Evolutionary conservation across 768 basidiomycete genomes (phyloP), one percentile per base, ranked within the genome.

Genomic region (Boletus rufocinnamomeus): DNA sequence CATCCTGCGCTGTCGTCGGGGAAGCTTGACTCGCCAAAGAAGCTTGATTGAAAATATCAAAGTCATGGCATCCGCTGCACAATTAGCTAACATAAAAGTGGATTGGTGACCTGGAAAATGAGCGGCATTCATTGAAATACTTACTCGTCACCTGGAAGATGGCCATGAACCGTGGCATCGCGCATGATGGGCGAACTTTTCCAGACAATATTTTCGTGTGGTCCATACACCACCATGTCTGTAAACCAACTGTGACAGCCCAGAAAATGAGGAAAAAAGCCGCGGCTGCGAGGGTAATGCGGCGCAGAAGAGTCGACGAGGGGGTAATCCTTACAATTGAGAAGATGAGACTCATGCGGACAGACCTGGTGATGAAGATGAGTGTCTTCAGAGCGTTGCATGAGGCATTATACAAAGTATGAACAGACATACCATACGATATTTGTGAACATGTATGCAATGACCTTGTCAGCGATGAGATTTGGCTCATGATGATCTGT

Each of bases 261-360:
- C 55, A 62, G 30, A 49, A 43, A 17, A 66, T 16, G 3, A 55
- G 16, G 35, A 53, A 50, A 8, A 23, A 49, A 23, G 4, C 13
- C 1, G 60, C 40, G 2, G 37, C n/a, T 10, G 34, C 21, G 23
- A 61, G 27, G 8, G 54, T 27, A 23, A 56, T 23, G 44, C 37
- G 54, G 28, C 56, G 60, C 25, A 51, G 21, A 25, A 40, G 30
- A 23, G 19, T 16, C 3, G 57, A 49, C 19, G 32, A 6, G n/a
- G 38, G 38, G 19, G 44, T 38, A 7, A 66, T 56, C 28, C 65
- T 54, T 10, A 66, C 3, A 17, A 66, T 34, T 2, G 65, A 62
- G 11, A 49, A 55, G 13, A 66, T 41, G 27, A 66, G 23, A 48
- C 65, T 66, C 53, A 66, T 46, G 30, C 65, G 65, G n/a, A 65